Conservation (phyloP, 371 early-diverging fungal genomes). For the Syncephalastrum contaminatum region DNA sequence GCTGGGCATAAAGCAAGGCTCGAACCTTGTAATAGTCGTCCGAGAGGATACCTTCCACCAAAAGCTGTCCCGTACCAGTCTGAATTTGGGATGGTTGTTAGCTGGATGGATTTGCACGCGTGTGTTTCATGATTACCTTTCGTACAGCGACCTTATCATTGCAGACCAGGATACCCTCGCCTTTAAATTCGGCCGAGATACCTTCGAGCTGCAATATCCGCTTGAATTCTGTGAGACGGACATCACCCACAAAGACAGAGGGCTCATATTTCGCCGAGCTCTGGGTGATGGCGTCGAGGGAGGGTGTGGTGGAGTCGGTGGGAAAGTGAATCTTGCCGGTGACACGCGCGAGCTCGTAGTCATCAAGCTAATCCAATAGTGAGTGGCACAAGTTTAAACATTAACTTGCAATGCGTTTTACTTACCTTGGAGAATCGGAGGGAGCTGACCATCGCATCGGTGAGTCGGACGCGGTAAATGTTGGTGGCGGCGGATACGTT, state of each 20-base stretch:
- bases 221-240: conserved; percentile 81
- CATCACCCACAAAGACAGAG: conserved; percentile 84
- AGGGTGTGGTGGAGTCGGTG: conserved; percentile 68
- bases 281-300: conserved; percentile 71
- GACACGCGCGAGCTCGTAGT: conserved; percentile 76
- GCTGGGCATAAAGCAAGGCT: conserved; percentile 59
- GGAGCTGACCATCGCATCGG: conserved; percentile 85
- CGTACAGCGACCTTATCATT: conserved; percentile 76
- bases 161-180: conserved; percentile 84
- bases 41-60: conserved; percentile 59
- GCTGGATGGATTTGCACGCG: no score
- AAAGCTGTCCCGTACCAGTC: conserved; percentile 54
- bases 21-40: conserved; percentile 65
- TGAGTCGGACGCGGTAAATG: conserved; percentile 74
- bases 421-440: conserved; percentile 69
- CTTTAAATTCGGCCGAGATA: conserved; percentile 78
- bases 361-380: conserved; percentile 51
- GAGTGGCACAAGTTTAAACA: neutral
- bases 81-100: no score
- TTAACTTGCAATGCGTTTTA: neutral
- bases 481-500: conserved; percentile 89
- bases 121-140: conserved; percentile 43
- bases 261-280: conserved; percentile 44
- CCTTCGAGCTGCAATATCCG: conserved; percentile 71
- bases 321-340: conserved; percentile 72